phyloP scores from a whole-genome alignment of 2,329 filamentous ascomycete genomes.

The Teratosphaeria zuluensis region DNA sequence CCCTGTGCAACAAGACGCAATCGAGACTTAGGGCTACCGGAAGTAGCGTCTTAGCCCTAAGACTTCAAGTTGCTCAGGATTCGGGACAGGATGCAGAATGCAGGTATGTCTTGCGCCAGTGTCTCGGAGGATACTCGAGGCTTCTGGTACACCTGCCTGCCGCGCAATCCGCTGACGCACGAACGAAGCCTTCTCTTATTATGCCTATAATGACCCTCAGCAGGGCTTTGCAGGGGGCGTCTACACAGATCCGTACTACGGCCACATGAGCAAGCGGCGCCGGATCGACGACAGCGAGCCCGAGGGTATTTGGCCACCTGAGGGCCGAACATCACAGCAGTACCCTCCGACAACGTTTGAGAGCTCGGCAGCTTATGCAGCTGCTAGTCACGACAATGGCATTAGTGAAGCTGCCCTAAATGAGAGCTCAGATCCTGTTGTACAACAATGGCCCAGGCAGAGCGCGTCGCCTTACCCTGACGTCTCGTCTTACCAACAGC shows the following conservation, averaged over 20 bases:
- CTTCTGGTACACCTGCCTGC: background rate
- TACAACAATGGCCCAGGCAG: background rate
- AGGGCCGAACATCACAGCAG: background rate
- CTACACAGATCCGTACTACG: background rate
- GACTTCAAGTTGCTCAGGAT: background rate
- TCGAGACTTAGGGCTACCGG: no score
- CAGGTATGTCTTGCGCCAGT: background rate
- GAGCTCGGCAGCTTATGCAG: background rate
- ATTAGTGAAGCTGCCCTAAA: background rate
- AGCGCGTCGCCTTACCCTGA: constrained; percentile 14
- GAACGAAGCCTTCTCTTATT: background rate
- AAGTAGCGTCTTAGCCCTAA: background rate
- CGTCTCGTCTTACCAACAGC: constrained; percentile 17
- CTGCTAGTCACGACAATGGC: background rate
- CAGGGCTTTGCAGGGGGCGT: background rate
- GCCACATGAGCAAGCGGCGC: constrained; percentile 2
- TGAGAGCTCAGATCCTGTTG: background rate
- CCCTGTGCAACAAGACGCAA: no score
- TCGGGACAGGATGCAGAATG: background rate
- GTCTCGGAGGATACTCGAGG: background rate
- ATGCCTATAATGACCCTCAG: constrained; percentile 1
- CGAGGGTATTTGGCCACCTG: background rate
- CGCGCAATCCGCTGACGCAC: background rate
- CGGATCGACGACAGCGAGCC: background rate
- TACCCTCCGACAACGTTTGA: background rate